Conservation (phyloP, 371 early-diverging fungal species). For the Dipsacomyces acuminosporus region DNA sequence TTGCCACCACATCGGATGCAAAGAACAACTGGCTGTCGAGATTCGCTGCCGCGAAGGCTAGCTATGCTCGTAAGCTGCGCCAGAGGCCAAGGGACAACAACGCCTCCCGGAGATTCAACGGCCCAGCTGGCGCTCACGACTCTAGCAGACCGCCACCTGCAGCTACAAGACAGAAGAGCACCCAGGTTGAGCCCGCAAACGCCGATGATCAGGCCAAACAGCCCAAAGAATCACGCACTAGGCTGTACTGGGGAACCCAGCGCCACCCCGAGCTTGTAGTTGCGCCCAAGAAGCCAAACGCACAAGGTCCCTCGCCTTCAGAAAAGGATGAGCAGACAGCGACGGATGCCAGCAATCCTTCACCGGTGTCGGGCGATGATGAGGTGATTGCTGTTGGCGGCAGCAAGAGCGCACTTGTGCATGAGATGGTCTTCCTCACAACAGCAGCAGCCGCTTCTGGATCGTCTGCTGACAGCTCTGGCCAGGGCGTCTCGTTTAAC, state of each 20-base stretch:
- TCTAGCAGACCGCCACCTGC: conserved; percentile 7
- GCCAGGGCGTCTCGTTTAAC: conserved; percentile 8
- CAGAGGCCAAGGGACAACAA: conserved; percentile 33
- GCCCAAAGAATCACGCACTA: conserved; percentile 38
- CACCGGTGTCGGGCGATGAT: conserved; percentile 1
- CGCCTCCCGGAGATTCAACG: conserved; percentile 19
- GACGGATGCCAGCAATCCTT: neutral
- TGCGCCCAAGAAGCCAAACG: neutral
- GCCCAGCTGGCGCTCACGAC: conserved; percentile 6
- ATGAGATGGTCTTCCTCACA: conserved; percentile 58
- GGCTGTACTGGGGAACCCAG: conserved; percentile 51
- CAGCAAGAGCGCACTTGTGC: conserved; percentile 59
- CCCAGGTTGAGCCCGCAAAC: conserved; percentile 12
- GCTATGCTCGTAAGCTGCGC: conserved; percentile 38
- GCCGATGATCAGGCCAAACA: conserved; percentile 24
- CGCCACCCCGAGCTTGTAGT: conserved; percentile 54
- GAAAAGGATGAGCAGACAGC: too few relatives aligned
- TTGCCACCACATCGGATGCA: conserved; percentile 47
- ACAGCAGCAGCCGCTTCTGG: conserved; percentile 1
- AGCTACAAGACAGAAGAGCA: conserved; percentile 12
- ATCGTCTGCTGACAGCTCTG: neutral
- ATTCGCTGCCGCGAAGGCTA: conserved; percentile 52
- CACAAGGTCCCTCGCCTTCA: too few relatives aligned
- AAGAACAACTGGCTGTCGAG: conserved; percentile 51
- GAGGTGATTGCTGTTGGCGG: conserved; percentile 49